phyloP scores from a whole-genome alignment of 306 rosid species.

The Gastrolobium bilobum region DNA sequence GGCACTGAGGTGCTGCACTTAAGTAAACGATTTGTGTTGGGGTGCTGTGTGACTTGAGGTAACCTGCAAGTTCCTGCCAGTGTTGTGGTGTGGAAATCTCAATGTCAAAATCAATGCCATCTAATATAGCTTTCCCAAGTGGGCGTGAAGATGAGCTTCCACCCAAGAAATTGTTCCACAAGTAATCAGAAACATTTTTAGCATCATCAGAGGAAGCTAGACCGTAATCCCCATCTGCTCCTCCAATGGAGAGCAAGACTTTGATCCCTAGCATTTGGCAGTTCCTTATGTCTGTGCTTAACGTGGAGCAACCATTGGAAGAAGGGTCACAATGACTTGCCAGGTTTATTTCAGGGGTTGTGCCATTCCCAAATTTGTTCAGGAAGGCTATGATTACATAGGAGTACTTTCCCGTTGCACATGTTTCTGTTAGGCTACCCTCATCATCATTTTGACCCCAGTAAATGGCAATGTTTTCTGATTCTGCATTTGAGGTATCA shows the following conservation, averaged over 20 bases:
- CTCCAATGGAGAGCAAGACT: constrained; percentile 57
- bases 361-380: constrained; percentile 43
- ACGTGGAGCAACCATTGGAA: constrained; percentile 17
- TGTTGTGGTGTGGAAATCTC: not conserved
- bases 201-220: constrained; percentile 55
- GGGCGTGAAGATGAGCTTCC: constrained; percentile 56
- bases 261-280: constrained; percentile 62
- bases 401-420: constrained; percentile 58
- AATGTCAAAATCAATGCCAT: constrained; percentile 60
- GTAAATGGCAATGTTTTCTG: constrained; percentile 56
- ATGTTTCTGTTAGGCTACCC: constrained; percentile 60
- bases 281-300: constrained; percentile 46
- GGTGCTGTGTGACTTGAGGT: constrained; percentile 46
- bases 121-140: constrained; percentile 57
- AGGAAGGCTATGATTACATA: constrained; percentile 59
- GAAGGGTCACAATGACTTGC: constrained; percentile 54
- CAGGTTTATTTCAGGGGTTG: constrained; percentile 49
- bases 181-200: constrained; percentile 47
- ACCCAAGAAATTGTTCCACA: constrained; percentile 64
- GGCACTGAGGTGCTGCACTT: constrained; percentile 70
- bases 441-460: constrained; percentile 67
- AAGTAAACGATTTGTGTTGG: constrained; percentile 46
- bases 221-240: constrained; percentile 29
- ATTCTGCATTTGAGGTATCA: constrained; percentile 38
- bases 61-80: constrained; percentile 42